Evolutionary conservation across 331 rosid genomes (phyloP).

Genomic region (Cydonia oblonga): DNA sequence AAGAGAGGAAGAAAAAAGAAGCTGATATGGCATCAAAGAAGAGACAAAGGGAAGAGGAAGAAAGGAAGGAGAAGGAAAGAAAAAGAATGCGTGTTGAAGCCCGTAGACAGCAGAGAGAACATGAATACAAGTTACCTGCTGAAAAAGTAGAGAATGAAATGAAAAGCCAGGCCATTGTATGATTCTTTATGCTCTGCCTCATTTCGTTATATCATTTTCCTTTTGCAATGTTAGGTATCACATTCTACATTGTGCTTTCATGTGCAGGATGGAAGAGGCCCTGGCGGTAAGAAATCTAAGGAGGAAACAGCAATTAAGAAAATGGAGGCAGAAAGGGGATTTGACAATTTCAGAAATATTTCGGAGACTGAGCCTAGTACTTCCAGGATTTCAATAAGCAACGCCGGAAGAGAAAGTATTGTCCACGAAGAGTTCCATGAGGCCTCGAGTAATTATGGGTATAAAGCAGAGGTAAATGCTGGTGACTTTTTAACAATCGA

Average conservation of each 20-base stretch:
- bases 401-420: conserved; percentile 26
- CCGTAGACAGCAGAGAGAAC: conserved; percentile 48
- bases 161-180: conserved; percentile 38
- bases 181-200: conserved; percentile 3
- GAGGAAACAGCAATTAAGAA: conserved; percentile 22
- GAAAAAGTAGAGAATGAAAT: conserved; percentile 43
- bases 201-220: not conserved
- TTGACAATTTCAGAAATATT: conserved; percentile 12
- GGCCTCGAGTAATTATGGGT: conserved; percentile 14
- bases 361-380: conserved; percentile 26
- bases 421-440: conserved; percentile 15
- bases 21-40: conserved; percentile 64
- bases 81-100: conserved; percentile 61
- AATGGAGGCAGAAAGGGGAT: conserved; percentile 18
- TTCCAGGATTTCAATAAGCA: conserved; percentile 20
- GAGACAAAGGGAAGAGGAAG: conserved; percentile 83
- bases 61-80: conserved; percentile 63
- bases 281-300: conserved; percentile 25
- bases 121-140: conserved; percentile 33
- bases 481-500: not conserved
- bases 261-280: conserved; percentile 43
- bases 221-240: conserved; percentile 8
- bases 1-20: conserved; percentile 61
- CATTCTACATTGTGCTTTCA: conserved; percentile 11
- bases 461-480: conserved; percentile 35